These are phyloP conservation scores for Gastrolobium bilobum DNA, from an alignment of 306 rosid genomes.

Conservation along the genomic window DNA sequence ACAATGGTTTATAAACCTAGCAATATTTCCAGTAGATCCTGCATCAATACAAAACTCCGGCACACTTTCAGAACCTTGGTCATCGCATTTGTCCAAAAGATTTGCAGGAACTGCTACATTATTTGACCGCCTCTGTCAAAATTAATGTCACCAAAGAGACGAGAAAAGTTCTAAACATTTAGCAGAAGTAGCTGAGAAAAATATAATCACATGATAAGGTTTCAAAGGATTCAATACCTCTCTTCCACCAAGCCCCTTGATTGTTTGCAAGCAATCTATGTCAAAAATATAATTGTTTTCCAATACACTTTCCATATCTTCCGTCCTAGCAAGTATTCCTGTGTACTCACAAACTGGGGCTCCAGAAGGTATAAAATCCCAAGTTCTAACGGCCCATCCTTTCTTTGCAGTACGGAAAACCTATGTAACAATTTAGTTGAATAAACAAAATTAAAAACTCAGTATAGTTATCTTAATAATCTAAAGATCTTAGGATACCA, in stretches of 20 bases:
- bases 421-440: slow-evolving; percentile 55
- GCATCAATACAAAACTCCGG: slow-evolving; percentile 97
- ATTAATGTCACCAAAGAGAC: slow-evolving; percentile 11
- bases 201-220: background rate
- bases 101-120: slow-evolving; percentile 54
- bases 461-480: background rate
- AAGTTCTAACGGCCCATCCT: slow-evolving; percentile 98
- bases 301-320: no score
- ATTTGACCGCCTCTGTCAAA: slow-evolving; percentile 75
- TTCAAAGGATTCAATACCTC: no score
- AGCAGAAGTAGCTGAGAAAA: background rate
- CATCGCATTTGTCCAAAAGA: slow-evolving; percentile 68
- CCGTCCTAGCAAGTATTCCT: slow-evolving; percentile 75
- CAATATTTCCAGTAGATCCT: slow-evolving; percentile 82
- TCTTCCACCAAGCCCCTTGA: no score
- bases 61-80: slow-evolving; percentile 62
- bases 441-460: background rate
- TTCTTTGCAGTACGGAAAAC: slow-evolving; percentile 91
- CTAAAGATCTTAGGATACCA: slow-evolving; percentile 21
- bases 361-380: slow-evolving; percentile 99
- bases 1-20: slow-evolving; percentile 92
- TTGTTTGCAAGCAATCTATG: no score
- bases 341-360: slow-evolving; percentile 96
- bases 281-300: no score
- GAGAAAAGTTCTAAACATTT: background rate